Percentiles rank a stretch among this genome's conserved stretches.
phyloP scores from a whole-genome alignment of 1,139 yeast genomes.

The Sugiyamaella xylanicola region DNA sequence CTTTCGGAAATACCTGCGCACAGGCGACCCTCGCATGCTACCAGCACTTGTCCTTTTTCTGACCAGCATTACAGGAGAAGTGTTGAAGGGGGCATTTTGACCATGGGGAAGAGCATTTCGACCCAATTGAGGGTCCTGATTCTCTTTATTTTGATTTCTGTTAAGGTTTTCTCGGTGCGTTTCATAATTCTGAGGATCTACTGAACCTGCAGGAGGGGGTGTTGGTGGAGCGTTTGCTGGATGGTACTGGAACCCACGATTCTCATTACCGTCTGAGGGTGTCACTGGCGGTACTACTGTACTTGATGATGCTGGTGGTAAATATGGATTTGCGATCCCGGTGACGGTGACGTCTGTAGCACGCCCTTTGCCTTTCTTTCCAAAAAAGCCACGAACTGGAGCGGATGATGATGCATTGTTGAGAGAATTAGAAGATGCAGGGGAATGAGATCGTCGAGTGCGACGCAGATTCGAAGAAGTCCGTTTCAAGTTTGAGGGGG shows the following conservation, averaged over 20 bases:
- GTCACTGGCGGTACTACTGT: background rate
- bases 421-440: background rate
- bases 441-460: background rate
- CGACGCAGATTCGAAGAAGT: slow-evolving; percentile 10
- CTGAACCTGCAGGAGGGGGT: background rate
- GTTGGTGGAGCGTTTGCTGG: background rate
- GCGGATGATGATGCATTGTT: slow-evolving; percentile 1
- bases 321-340: background rate
- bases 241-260: background rate
- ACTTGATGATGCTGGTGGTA: background rate
- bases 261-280: background rate
- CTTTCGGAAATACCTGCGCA: slow-evolving; percentile 30
- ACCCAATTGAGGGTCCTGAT: background rate
- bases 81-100: background rate
- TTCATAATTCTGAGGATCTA: background rate
- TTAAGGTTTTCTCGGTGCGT: background rate
- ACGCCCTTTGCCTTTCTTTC: background rate
- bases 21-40: slow-evolving; percentile 28
- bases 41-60: slow-evolving; percentile 31
- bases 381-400: background rate
- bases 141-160: background rate
- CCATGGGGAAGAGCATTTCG: background rate
- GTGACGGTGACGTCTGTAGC: background rate
- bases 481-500: slow-evolving; percentile 19
- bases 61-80: slow-evolving; percentile 31